A percentile compares a stretch with the other conserved stretches of the same genome.
Conservation (phyloP, 2,329 filamentous ascomycete species). For the Claviceps humidiphila region DNA sequence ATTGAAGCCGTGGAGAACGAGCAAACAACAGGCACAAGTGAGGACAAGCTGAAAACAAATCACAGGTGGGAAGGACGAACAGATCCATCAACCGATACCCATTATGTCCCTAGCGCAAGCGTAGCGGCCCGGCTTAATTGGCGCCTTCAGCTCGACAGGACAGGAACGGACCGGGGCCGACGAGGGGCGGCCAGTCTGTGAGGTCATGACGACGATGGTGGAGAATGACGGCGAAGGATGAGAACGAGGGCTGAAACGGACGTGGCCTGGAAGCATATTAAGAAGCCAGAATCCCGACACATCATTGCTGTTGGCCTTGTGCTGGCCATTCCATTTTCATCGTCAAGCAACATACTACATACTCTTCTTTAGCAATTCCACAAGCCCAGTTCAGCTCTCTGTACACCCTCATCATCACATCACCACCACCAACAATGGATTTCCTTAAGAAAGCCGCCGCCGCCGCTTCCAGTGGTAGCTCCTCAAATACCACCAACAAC, state of each 20-base stretch:
- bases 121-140: not conserved
- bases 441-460: slow-evolving; percentile 24
- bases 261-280: not conserved
- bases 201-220: not conserved
- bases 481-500: not conserved
- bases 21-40: not conserved
- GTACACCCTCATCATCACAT: not conserved
- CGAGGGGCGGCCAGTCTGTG: not conserved
- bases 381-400: not conserved
- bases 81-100: not conserved
- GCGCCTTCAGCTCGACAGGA: not conserved
- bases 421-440: slow-evolving; percentile 15
- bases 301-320: not conserved
- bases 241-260: not conserved
- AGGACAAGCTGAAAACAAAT: not conserved
- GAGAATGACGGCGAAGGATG: not conserved
- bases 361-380: not conserved
- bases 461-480: slow-evolving; percentile 5
- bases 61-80: not conserved
- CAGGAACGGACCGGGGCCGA: not conserved
- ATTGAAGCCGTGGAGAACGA: not conserved
- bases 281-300: not conserved
- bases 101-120: not conserved
- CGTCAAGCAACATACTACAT: not conserved
- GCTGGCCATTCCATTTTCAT: not conserved